phyloP scores from a whole-genome alignment of 371 early-diverging fungal species.

The Homolaphlyctis polyrhiza region DNA sequence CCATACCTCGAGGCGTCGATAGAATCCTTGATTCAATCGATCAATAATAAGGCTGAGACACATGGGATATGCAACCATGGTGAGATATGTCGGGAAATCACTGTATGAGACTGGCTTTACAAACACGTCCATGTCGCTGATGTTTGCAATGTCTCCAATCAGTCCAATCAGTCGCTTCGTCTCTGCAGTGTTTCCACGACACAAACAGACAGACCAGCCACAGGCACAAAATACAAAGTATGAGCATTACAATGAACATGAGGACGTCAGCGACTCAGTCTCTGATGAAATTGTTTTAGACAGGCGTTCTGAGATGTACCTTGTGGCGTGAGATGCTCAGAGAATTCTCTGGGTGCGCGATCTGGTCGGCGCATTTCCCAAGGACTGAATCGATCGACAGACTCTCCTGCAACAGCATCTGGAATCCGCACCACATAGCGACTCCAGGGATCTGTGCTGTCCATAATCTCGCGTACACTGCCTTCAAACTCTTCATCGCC shows the following conservation, averaged over 20 bases:
- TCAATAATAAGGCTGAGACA: slow-evolving; percentile 11
- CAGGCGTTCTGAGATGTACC: background rate
- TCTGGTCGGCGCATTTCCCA: background rate
- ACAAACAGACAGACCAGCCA: too few species aligned
- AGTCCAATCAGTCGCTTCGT: slow-evolving; percentile 8
- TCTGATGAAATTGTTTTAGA: background rate
- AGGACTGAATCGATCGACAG: background rate
- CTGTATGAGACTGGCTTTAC: slow-evolving; percentile 11
- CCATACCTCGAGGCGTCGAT: slow-evolving; percentile 16
- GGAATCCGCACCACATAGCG: background rate
- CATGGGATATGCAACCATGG: slow-evolving; percentile 18
- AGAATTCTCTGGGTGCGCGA: too few species aligned
- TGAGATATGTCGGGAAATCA: slow-evolving; percentile 19
- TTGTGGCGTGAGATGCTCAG: background rate
- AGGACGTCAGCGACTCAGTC: background rate
- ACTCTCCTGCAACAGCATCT: background rate
- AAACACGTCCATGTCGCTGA: slow-evolving; percentile 13
- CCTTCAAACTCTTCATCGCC: slow-evolving; percentile 7
- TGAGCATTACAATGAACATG: background rate
- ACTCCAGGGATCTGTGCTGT: background rate
- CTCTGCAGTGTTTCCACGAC: too few species aligned
- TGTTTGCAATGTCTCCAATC: background rate
- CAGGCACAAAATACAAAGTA: background rate
- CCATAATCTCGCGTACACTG: background rate
- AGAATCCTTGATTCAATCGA: slow-evolving; percentile 15